A percentile compares a stretch with the other conserved stretches of the same genome.
phyloP scores from a whole-genome alignment of 768 basidiomycete genomes.

The Xerocomellus chrysenteron region DNA sequence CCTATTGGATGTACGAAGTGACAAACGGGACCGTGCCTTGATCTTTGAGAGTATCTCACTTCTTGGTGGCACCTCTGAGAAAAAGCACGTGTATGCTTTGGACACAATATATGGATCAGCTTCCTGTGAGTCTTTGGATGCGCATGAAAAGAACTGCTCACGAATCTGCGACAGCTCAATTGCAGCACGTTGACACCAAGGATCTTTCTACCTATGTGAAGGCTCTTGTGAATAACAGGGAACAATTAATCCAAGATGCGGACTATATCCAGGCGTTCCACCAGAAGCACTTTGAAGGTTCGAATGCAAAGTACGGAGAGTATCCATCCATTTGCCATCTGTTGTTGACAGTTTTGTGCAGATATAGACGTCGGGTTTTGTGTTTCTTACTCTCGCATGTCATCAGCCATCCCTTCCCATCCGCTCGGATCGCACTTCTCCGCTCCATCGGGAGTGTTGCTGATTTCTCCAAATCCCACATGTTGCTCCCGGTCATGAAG shows the following conservation, averaged over 20 bases:
- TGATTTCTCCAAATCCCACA: conserved; percentile 46
- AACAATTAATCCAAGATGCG: conserved; percentile 61
- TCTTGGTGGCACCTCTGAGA: conserved; percentile 39
- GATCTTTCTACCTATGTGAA: conserved; percentile 61
- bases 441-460: conserved; percentile 40
- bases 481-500: conserved; percentile 60
- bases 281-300: conserved; percentile 48
- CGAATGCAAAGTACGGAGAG: conserved; percentile 44
- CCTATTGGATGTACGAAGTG: conserved; percentile 34
- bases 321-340: conserved; percentile 33
- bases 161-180: conserved; percentile 34
- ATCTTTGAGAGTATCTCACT: conserved; percentile 57
- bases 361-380: conserved; percentile 68
- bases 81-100: conserved; percentile 63
- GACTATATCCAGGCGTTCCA: conserved; percentile 60
- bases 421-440: conserved; percentile 56
- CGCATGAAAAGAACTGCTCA: conserved; percentile 1
- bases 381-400: conserved; percentile 83
- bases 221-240: conserved; percentile 46
- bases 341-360: conserved; percentile 26
- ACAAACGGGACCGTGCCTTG: conserved; percentile 31
- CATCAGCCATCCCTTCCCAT: conserved; percentile 49
- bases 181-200: conserved; percentile 70
- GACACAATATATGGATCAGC: conserved; percentile 69
- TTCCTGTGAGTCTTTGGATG: conserved; percentile 44